Evolutionary conservation across 371 early-diverging fungal species (phyloP), one percentile per base, ranked within the genome.

Genomic region (Caulochytrium protostelioides): DNA sequence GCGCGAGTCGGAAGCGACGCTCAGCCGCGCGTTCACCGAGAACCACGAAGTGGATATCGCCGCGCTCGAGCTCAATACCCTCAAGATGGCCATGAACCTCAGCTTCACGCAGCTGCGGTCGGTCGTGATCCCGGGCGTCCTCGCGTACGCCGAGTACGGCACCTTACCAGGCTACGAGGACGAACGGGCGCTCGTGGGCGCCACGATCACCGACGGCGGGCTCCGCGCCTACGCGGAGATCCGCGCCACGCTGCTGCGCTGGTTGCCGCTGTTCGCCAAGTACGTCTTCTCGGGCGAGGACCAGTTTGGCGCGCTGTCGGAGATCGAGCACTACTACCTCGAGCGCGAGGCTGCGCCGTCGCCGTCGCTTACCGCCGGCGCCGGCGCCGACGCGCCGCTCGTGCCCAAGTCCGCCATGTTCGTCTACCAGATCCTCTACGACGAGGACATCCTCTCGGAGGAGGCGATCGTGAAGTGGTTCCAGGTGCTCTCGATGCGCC

Each of bases 11-110:
- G 53, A 59, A 1, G 64, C 64, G 40, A 85, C 86, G 0, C 46
- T 89, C 32, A 72, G 76, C 18, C 65, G 87, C 10, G 80, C 84
- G 7, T 62, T 87, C 41, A 60, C 55, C 18, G 82, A 86, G 35
- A 57, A 68, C 28, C 83, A 79, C 44, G 48, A 59, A 1, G 64
- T 77, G 7, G 83, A 81, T 17, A 71, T 72, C 38, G 72, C 86
- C 5, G 66, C 70, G 8, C 50, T 86, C 12, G 92, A 94, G 59
- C 62, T 91, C 20, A 87, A 83, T 35, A 74, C 84, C 6, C 54
- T 83, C 39, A 79, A 87, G 42, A 77, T 90, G 78, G 76, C 87
- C 4, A 72, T 70, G 43, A 77, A 90, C 48, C 73, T 79, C 17
- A 71, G 69, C 8, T 84, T 80, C 41, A 60, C 66, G 15, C 76